Base-by-base conservation (phyloP, 805 yeast genomes). In the Blastobotrys terrestris region DNA sequence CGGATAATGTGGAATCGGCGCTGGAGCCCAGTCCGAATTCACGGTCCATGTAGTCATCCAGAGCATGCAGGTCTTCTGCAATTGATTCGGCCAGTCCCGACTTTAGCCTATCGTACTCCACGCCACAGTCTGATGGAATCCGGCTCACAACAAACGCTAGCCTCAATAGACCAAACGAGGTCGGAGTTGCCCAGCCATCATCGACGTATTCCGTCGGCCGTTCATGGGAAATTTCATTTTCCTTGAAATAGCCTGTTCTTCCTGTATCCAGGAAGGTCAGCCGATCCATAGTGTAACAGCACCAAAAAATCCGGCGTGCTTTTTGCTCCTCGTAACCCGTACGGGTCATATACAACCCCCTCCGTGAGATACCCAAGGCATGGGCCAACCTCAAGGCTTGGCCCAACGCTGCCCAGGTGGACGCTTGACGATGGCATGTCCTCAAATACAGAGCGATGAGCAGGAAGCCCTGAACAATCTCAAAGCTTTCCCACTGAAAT, bases 251-350 rank as follows among this genome's bases (percentile, higher is more conserved):
- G 62, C 66, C 68, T 46, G 69, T 67, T 45, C 80, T 66, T 1
- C 85, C 86, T 40, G 73, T 70, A 53, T 79, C 84, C 43, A 80
- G 65, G 3, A 78, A 79, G 54, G 79, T 63, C 14, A 80, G 54
- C 54, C 81, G 70, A 58, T 82, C 87, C 67, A 78, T 68, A 1
- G 78, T 72, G 58, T 75, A 82, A 3, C 77, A 77, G 18, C 74
- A 56, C 81, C 83, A 81, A 60, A 78, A 82, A 1, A 81, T 72
- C 48, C 84, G 68, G 58, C 69, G 69, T 1, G 79, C 74, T 59
- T 81, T 80, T 11, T 72, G 53, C 16, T 58, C 61, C 55, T 79
- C 83, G 60, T 56, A 72, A 48, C 57, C 18, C 58, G 41, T 15
- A 44, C 51, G 44, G 47, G 26, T 48, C 13, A 44, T 47, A 45